A percentile compares a stretch with the other conserved stretches of the same genome.
These are phyloP conservation scores for Saprolegnia diclina DNA, from an alignment of 352 stramenopile genomes.

Conservation along the genomic window DNA sequence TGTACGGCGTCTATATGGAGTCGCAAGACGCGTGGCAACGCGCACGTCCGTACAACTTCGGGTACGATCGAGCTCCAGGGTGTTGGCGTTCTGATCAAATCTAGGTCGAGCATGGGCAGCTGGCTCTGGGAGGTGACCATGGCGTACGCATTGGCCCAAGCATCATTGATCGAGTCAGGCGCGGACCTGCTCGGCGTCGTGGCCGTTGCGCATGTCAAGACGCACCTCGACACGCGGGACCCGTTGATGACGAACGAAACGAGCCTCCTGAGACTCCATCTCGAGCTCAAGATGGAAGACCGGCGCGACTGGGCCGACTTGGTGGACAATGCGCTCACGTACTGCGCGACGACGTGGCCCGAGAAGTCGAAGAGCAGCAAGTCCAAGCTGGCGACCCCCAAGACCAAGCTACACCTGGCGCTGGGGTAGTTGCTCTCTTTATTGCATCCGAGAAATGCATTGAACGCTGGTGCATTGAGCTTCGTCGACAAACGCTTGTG, in stretches of 20 bases:
- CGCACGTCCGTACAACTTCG: slow-evolving; percentile 1
- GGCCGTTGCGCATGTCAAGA: slow-evolving; percentile 9
- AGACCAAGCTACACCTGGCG: slow-evolving; percentile 8
- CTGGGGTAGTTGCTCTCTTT: background rate
- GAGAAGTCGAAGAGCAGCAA: slow-evolving; percentile 23
- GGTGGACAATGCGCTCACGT: slow-evolving; percentile 20
- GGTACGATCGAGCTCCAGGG: background rate
- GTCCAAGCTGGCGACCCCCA: background rate
- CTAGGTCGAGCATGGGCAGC: slow-evolving; percentile 20
- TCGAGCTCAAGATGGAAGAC: slow-evolving; percentile 23
- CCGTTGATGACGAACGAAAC: slow-evolving; percentile 1
- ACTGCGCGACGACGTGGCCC: slow-evolving; percentile 21
- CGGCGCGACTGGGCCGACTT: slow-evolving; percentile 14
- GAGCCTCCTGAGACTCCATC: background rate
- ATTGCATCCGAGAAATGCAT: too few relatives aligned
- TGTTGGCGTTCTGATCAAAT: background rate
- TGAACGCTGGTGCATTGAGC: too few relatives aligned
- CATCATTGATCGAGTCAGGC: slow-evolving; percentile 4
- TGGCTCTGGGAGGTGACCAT: slow-evolving; percentile 25
- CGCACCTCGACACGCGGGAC: background rate
- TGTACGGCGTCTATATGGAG: slow-evolving; percentile 22
- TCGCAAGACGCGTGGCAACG: slow-evolving; percentile 20
- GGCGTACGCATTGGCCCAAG: slow-evolving; percentile 18
- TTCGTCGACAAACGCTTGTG: too few relatives aligned
- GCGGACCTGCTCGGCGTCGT: slow-evolving; percentile 5